phyloP scores from a whole-genome alignment of 805 yeast genomes.

The Yamadazyma phyllophila region DNA sequence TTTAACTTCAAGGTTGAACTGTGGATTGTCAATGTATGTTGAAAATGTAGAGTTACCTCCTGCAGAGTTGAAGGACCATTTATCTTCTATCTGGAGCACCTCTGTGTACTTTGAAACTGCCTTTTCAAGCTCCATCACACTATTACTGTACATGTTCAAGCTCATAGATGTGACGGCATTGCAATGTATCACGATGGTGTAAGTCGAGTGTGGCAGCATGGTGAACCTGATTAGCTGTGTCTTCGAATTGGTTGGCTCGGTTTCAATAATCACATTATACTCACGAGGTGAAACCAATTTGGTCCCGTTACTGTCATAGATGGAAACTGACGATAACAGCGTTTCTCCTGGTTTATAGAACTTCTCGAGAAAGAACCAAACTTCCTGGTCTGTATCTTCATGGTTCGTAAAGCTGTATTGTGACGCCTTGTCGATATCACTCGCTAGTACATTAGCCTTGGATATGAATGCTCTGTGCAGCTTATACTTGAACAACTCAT shows the following conservation, averaged over 20 bases:
- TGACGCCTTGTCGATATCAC: constrained; percentile 29
- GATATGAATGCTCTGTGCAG: constrained; percentile 26
- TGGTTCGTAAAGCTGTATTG: constrained; percentile 43
- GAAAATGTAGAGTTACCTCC: constrained; percentile 58
- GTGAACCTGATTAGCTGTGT: constrained; percentile 32
- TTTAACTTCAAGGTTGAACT: constrained; percentile 32
- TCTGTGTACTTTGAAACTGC: constrained; percentile 27
- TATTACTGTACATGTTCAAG: constrained; percentile 26
- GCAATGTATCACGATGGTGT: constrained; percentile 26
- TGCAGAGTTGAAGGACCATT: constrained; percentile 44
- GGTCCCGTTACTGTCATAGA: constrained; percentile 24
- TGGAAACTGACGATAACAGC: constrained; percentile 12
- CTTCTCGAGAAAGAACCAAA: constrained; percentile 49
- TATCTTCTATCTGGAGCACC: constrained; percentile 25
- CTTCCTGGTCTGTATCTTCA: constrained; percentile 20
- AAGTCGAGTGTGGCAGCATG: constrained; percentile 20
- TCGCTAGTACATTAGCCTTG: constrained; percentile 8
- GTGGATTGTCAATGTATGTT: constrained; percentile 55
- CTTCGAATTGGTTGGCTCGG: constrained; percentile 35
- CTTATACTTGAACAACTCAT: constrained; percentile 23
- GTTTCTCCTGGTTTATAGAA: constrained; percentile 9
- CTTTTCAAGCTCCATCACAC: constrained; percentile 22
- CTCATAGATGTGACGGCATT: constrained; percentile 25
- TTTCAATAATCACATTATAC: constrained; percentile 17
- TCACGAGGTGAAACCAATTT: constrained; percentile 28